phyloP scores from a whole-genome alignment of 1,139 yeast genomes.

The Pichia sp. region DNA sequence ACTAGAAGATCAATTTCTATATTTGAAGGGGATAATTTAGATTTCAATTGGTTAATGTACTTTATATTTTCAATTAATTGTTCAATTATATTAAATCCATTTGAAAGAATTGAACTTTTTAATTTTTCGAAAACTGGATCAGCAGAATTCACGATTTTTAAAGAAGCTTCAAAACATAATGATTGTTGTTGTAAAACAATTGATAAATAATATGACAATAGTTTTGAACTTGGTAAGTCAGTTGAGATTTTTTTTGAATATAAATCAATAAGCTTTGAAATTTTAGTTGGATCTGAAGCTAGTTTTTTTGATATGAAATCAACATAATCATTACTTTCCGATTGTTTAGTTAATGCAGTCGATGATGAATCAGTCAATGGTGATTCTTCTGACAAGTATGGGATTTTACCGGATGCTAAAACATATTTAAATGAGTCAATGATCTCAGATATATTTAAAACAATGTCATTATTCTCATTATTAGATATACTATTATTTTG shows the following conservation, averaged over 20 bases:
- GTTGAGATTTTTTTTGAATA: slow-evolving; percentile 2
- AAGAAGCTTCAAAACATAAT: slow-evolving; percentile 1
- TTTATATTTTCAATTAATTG: slow-evolving; percentile 16
- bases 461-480: neutral
- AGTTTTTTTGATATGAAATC: slow-evolving; percentile 6
- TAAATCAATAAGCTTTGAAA: neutral
- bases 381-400: neutral
- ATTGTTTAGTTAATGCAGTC: neutral
- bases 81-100: slow-evolving; percentile 18
- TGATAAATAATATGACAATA: slow-evolving; percentile 1
- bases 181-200: slow-evolving; percentile 7
- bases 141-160: slow-evolving; percentile 1
- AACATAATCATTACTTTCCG: slow-evolving; percentile 1
- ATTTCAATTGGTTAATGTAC: neutral
- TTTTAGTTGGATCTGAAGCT: neutral
- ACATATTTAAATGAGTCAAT: neutral
- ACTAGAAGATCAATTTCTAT: slow-evolving; percentile 5
- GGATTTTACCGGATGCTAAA: slow-evolving; percentile 1
- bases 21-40: neutral
- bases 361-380: neutral
- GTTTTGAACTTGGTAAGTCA: neutral
- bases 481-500: neutral
- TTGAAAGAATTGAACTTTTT: slow-evolving; percentile 4
- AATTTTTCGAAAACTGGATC: neutral
- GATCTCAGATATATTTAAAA: neutral